Percentiles rank a stretch among this genome's conserved stretches.
phyloP scores from a whole-genome alignment of 371 early-diverging fungal species.

The Rhizopus microsporus region DNA sequence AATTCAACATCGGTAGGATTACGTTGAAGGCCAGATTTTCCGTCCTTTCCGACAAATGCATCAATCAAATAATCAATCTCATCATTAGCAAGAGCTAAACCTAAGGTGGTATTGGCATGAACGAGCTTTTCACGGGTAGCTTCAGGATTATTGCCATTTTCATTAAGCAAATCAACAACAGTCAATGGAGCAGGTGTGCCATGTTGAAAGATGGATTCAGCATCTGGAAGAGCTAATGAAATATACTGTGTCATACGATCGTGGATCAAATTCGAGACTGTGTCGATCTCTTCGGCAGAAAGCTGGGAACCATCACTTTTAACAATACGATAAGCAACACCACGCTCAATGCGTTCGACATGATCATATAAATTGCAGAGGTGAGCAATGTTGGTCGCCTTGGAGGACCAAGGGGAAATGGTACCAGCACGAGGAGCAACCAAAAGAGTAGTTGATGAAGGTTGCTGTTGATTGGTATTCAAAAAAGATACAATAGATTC shows the following conservation, averaged over 20 bases:
- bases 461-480: constrained; percentile 30
- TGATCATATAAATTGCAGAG: constrained; percentile 76
- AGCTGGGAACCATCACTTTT: constrained; percentile 37
- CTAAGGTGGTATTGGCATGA: constrained; percentile 84
- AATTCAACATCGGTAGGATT: constrained; percentile 98
- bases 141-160: constrained; percentile 32
- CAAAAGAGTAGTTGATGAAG: constrained; percentile 47
- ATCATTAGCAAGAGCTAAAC: constrained; percentile 91
- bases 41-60: constrained; percentile 72
- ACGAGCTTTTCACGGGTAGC: constrained; percentile 66
- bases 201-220: constrained; percentile 73
- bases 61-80: constrained; percentile 93
- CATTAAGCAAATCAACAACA: constrained; percentile 62
- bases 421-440: constrained; percentile 91
- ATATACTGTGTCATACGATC: constrained; percentile 95
- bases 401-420: constrained; percentile 98
- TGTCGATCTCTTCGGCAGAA: constrained; percentile 36
- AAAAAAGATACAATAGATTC: constrained; percentile 43
- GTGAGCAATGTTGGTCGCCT: constrained; percentile 95
- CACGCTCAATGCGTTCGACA: constrained; percentile 88
- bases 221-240: constrained; percentile 58
- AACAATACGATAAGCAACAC: constrained; percentile 66
- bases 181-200: constrained; percentile 79
- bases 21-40: constrained; percentile 56
- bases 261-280: constrained; percentile 65